These are phyloP conservation scores for Macrocybe gigantea DNA, from an alignment of 768 basidiomycete genomes.

Conservation along the genomic window DNA sequence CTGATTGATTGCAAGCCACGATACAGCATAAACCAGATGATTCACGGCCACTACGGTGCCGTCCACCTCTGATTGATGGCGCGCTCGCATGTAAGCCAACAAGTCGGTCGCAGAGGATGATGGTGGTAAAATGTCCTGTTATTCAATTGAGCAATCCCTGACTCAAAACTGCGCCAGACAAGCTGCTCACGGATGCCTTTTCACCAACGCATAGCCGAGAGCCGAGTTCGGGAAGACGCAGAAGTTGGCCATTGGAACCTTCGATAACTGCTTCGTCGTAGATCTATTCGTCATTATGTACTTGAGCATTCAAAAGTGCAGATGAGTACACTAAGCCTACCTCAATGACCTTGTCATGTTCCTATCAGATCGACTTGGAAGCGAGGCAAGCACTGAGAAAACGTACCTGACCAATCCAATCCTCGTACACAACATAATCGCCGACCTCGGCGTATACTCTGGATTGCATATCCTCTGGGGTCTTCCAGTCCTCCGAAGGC, in stretches of 20 bases:
- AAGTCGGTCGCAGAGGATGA: constrained; percentile 38
- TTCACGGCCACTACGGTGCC: constrained; percentile 70
- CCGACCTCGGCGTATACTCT: constrained; percentile 63
- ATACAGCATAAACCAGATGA: constrained; percentile 73
- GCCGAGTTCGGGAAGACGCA: constrained; percentile 72
- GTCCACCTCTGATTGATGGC: constrained; percentile 32
- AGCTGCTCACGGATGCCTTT: constrained; percentile 53
- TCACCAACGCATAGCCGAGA: constrained; percentile 74
- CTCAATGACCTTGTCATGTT: constrained; percentile 58
- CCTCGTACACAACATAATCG: constrained; percentile 75
- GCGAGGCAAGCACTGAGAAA: neutral
- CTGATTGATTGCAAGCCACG: constrained; percentile 89
- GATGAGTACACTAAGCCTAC: constrained; percentile 29
- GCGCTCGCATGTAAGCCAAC: constrained; percentile 40
- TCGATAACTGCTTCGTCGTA: constrained; percentile 81
- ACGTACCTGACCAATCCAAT: constrained; percentile 88
- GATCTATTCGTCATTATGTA: constrained; percentile 38
- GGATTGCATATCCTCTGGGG: constrained; percentile 48
- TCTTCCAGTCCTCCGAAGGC: constrained; percentile 57
- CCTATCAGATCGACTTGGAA: neutral
- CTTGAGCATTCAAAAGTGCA: constrained; percentile 5
- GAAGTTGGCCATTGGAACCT: constrained; percentile 54
- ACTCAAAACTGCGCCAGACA: constrained; percentile 4
- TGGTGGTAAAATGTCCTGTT: constrained; percentile 63
- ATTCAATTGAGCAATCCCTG: constrained; percentile 2